Percentiles rank a stretch among this genome's conserved stretches.
phyloP scores from a whole-genome alignment of 1,139 yeast species.

The Arxiozyma telluris region DNA sequence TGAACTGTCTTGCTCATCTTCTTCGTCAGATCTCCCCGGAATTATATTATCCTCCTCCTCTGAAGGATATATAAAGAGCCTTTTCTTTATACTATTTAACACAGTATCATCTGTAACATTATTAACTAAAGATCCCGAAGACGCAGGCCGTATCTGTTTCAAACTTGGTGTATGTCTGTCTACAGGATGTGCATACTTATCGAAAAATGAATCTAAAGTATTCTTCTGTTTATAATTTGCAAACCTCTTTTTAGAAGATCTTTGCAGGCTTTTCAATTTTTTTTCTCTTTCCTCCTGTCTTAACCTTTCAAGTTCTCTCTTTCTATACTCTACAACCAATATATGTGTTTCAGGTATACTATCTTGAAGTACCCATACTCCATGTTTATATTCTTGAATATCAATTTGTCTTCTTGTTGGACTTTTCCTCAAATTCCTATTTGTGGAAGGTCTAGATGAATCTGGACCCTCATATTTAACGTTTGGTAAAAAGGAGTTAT shows the following conservation, averaged over 20 bases:
- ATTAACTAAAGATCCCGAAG: conserved; percentile 1
- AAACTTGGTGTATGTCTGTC: conserved; percentile 7
- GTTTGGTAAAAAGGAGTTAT: conserved; percentile 15
- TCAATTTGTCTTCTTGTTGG: conserved; percentile 18
- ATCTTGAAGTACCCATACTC: conserved; percentile 20
- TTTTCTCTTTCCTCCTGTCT: conserved; percentile 1
- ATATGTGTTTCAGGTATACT: conserved; percentile 15
- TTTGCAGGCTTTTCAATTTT: neutral
- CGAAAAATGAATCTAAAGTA: conserved; percentile 21
- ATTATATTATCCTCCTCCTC: conserved; percentile 1
- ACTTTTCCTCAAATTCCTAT: conserved; percentile 8
- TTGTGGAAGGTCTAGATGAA: conserved; percentile 4
- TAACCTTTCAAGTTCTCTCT: conserved; percentile 3
- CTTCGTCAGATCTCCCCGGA: neutral
- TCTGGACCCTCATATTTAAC: neutral
- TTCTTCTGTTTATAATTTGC: conserved; percentile 15
- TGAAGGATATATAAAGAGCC: conserved; percentile 13
- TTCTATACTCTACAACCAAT: conserved; percentile 11
- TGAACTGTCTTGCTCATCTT: conserved; percentile 14
- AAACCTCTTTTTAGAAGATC: conserved; percentile 9
- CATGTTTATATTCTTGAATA: conserved; percentile 12
- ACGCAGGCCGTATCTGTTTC: conserved; percentile 1
- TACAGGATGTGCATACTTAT: conserved; percentile 17
- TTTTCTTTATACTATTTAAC: conserved; percentile 6
- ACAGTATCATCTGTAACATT: conserved; percentile 1